A percentile compares a stretch with the other conserved stretches of the same genome.
phyloP scores from a whole-genome alignment of 2,329 filamentous ascomycete species.

The Fusarium succisae region DNA sequence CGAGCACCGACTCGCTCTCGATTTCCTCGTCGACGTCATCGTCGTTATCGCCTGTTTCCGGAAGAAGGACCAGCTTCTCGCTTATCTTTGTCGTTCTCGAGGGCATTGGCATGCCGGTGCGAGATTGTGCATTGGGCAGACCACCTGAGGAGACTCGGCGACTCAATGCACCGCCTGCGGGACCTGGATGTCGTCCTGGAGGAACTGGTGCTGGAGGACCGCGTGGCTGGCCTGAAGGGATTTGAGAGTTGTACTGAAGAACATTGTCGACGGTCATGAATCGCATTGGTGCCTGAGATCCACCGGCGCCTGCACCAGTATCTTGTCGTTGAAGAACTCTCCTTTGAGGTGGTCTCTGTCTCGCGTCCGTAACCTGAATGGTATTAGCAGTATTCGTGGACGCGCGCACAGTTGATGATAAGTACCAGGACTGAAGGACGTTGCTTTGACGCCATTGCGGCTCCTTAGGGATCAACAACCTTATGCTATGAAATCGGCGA shows the following conservation, averaged over 20 bases:
- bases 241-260: conserved; percentile 91
- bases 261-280: conserved; percentile 94
- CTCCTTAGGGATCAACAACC: neutral
- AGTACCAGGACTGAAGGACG: conserved; percentile 67
- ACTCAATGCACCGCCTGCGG: conserved; percentile 18
- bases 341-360: conserved; percentile 49
- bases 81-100: conserved; percentile 92
- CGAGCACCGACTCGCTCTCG: conserved; percentile 54
- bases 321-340: conserved; percentile 48
- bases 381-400: conserved; percentile 25
- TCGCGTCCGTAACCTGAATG: conserved; percentile 51
- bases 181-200: conserved; percentile 33
- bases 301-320: conserved; percentile 43
- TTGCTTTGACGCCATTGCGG: conserved; percentile 60
- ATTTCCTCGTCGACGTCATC: conserved; percentile 66
- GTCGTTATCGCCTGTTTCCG: conserved; percentile 76
- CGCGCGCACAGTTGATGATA: conserved; percentile 19
- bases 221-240: conserved; percentile 92
- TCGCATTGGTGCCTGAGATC: conserved; percentile 64
- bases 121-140: conserved; percentile 52
- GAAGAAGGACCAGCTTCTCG: conserved; percentile 94
- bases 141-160: conserved; percentile 50
- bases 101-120: conserved; percentile 71
- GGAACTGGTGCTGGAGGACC: conserved; percentile 67
- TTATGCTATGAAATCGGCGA: neutral